Base-by-base conservation (phyloP, 352 stramenopile genomes). In the Thraustotheca clavata region DNA sequence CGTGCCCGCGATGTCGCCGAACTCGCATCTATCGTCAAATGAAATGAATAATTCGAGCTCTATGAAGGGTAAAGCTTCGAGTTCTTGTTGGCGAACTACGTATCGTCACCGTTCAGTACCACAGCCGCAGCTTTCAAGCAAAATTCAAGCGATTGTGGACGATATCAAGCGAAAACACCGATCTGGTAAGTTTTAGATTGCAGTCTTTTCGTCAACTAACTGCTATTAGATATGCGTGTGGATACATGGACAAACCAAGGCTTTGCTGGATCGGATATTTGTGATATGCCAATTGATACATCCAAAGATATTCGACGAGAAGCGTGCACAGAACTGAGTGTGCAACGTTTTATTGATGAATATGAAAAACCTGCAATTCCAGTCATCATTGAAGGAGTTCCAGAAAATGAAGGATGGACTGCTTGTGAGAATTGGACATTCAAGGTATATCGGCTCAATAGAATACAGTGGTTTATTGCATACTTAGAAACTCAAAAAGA, bases 301-400 rank as follows among this genome's bases (percentile, higher is more conserved):
- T 77, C 79, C 3, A 83, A 86, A 35, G 61, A 68, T 6, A 77
- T 95, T 50, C 76, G 80, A 68, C 74, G 83, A 52, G 84, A 95
- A 61, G 73, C 86, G 49, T 85, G 75, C 69, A 83, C 75, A 31
- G 76, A 94, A 34, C 62, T 95, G 39, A 89, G 70, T 12, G 73
- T 93, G 14, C 75, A 89, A 60, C 71, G 86, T 14, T 96, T 96
- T 66, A 87, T 91, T 34, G 69, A 88, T 8, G 76, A 92, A 67
- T 96, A 92, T 63, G 88, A 96, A 59, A 83, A 70, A 38, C 76
- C 76, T 7, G 73, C 39, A 34, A 52, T 91, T 29, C 88, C 86
- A 11, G 78, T 94, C 4, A 78, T 96, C 32, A 92, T 96, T 34
- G 76, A 87, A 52, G 85, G 86, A 49, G 76, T 96, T 24, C 88